Base-by-base conservation (phyloP, 495 filamentous ascomycete genomes). In the Neurospora tetrasperma region DNA sequence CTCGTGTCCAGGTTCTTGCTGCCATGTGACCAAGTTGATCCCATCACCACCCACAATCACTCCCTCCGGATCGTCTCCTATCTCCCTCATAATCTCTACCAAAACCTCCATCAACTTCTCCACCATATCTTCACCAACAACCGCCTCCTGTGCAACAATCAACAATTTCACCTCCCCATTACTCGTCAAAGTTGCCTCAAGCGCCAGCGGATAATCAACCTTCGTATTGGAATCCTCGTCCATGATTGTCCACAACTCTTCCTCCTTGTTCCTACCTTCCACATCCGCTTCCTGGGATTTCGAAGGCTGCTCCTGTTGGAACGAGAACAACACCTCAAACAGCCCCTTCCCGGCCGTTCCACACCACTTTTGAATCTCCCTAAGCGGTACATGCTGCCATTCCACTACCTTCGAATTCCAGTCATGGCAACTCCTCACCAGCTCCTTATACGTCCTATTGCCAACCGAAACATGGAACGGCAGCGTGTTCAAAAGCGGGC, bases 401-500 rank as follows among this genome's bases (percentile, higher is more conserved):
- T 87, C 82, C 40, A 92, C 80, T 9, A 84, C 83, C 2, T 83
- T 78, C 5, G 85, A 84, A 78, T 92, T 91, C 77, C 88, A 90
- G 1, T 86, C 79, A 73, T 93, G 90, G 74, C 89, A 88, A 66
- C 78, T 79, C 20, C 77, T 14, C 78, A 73, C 85, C 86, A 89
- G 10, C 81, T 88, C 18, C 14, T 90, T 78, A 2, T 66, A 14
- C 18, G 12, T 39, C 10, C 10, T 41, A 31, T 27, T 54, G 20
- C 46, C 20, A 6, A 59, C 5, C 20, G 18, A 78, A 41, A 72
- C 74, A 44, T 85, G 81, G 76, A 90, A 91, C 9, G 94, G 93
- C 0, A 97, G 83, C 0, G 94, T 97, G 80, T 98, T 98, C 85
- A 98, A 97, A 5, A 97, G 79, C 1, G 95, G 95, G 0, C 96